These are phyloP conservation scores for Apiotrichum gamsii DNA, from an alignment of 1,284 basidiomycete species.

Conservation along the genomic window DNA sequence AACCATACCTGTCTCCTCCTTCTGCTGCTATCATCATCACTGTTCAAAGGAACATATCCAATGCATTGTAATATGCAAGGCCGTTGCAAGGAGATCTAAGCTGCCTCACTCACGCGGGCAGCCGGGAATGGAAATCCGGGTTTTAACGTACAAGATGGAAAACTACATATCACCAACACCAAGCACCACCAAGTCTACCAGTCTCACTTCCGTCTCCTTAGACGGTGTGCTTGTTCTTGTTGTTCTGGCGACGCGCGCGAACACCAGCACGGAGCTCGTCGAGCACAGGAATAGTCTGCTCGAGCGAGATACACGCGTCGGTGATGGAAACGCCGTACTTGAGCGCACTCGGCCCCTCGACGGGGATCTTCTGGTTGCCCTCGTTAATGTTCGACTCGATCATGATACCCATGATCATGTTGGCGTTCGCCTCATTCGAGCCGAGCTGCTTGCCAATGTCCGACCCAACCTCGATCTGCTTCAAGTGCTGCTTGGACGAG, in stretches of 20 bases:
- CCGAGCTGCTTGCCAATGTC: conserved; percentile 61
- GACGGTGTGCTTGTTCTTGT: conserved; percentile 32
- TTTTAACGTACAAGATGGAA: too few relatives aligned
- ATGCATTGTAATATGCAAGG: conserved; percentile 1
- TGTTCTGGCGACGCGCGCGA: conserved; percentile 57
- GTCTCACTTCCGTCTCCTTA: background rate
- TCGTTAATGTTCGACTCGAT: conserved; percentile 90
- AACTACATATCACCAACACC: background rate
- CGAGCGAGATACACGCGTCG: conserved; percentile 79
- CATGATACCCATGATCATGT: conserved; percentile 92
- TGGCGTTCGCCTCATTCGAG: conserved; percentile 58
- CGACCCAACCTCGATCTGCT: conserved; percentile 53
- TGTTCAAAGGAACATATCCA: background rate
- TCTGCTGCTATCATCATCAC: too few relatives aligned
- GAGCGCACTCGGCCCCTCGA: conserved; percentile 66
- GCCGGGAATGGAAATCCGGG: too few relatives aligned
- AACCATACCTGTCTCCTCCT: too few relatives aligned
- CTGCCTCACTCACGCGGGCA: too few relatives aligned
- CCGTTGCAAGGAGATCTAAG: too few relatives aligned
- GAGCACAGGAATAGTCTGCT: conserved; percentile 70
- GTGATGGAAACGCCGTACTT: conserved; percentile 66
- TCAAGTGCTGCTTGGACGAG: conserved; percentile 56
- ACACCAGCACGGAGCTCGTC: conserved; percentile 77
- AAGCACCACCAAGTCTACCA: too few relatives aligned
- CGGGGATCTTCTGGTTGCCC: conserved; percentile 69